Conservation (phyloP, 176 grass and related monocot genomes). For the Coix lacrymajobi region DNA sequence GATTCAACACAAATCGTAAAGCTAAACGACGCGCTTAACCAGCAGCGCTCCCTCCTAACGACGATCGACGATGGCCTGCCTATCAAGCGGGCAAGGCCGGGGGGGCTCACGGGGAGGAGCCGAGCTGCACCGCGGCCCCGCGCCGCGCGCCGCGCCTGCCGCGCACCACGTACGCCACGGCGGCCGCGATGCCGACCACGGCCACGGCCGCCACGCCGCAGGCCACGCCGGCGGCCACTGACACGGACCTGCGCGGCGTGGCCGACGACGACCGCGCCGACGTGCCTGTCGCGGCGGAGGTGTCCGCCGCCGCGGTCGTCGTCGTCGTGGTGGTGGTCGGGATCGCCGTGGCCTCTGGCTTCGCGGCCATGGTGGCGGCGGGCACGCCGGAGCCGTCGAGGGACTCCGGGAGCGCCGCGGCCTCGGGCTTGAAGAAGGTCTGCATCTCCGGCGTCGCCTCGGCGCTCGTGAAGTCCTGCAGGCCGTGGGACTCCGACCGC, state of each 20-base stretch:
- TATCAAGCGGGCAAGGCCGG: neutral
- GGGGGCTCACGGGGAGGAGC: constrained; percentile 20
- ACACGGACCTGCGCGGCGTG: constrained; percentile 32
- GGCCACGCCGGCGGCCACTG: constrained; percentile 40
- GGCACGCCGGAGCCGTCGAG: constrained; percentile 6
- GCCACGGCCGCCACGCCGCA: constrained; percentile 48
- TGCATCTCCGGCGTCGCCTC: constrained; percentile 21
- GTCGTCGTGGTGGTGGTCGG: neutral
- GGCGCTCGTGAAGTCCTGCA: constrained; percentile 3
- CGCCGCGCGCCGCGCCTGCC: constrained; percentile 28
- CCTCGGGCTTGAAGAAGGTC: constrained; percentile 55
- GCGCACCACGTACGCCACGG: constrained; percentile 49
- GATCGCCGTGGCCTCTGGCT: constrained; percentile 46
- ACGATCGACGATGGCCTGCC: neutral
- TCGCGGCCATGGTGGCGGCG: constrained; percentile 19
- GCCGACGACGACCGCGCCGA: neutral
- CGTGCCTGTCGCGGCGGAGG: neutral
- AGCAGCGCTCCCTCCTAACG: neutral
- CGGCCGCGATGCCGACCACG: constrained; percentile 26
- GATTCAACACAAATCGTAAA: neutral
- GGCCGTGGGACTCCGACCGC: constrained; percentile 36
- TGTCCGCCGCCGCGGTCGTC: rapidly evolving
- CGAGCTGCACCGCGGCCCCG: constrained; percentile 27
- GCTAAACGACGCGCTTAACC: constrained; percentile 19
- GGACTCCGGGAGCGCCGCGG: constrained; percentile 39